These are phyloP conservation scores for Aegilops speltoides DNA, from an alignment of 176 grass and related monocot genomes.

Conservation along the genomic window DNA sequence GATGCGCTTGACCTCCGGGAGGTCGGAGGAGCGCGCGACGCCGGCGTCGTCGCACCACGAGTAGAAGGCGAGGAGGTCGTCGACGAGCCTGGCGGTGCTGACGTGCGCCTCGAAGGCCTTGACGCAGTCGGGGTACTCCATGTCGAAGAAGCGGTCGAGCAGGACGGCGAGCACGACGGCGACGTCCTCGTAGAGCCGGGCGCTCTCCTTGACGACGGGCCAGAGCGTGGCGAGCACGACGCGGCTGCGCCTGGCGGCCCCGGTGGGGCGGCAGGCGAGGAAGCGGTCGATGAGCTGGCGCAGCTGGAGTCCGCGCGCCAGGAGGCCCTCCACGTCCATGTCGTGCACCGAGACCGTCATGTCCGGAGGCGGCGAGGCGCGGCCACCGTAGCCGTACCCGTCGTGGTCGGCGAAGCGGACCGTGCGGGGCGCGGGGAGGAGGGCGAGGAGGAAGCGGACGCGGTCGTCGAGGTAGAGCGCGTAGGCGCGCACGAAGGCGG, in stretches of 20 bases:
- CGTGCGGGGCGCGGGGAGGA: conserved; percentile 26
- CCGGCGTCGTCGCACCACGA: conserved; percentile 59
- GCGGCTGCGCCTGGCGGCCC: conserved; percentile 43
- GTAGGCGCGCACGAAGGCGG: conserved; percentile 73
- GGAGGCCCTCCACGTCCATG: conserved; percentile 56
- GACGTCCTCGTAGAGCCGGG: conserved; percentile 50
- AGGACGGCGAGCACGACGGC: conserved; percentile 48
- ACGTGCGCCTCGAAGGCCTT: conserved; percentile 70
- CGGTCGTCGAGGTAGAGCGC: conserved; percentile 70
- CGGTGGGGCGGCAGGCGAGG: conserved; percentile 71
- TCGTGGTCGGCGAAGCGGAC: conserved; percentile 21
- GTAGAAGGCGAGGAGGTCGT: conserved; percentile 56
- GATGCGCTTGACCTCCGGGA: conserved; percentile 57
- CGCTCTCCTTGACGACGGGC: conserved; percentile 51
- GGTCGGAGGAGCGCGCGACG: conserved; percentile 46
- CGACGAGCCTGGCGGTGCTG: conserved; percentile 59
- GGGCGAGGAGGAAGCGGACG: conserved; percentile 49
- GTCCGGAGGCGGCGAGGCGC: background rate
- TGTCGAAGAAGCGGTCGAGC: conserved; percentile 81
- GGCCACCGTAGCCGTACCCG: background rate
- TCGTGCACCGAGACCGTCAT: conserved; percentile 29
- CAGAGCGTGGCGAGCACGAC: conserved; percentile 48
- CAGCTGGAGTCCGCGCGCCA: conserved; percentile 53
- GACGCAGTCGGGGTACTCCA: conserved; percentile 68
- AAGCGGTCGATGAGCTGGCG: conserved; percentile 51